Evolutionary conservation across 2,329 filamentous ascomycete species (phyloP).

Genomic region (Phyllosticta citrichinensis): DNA sequence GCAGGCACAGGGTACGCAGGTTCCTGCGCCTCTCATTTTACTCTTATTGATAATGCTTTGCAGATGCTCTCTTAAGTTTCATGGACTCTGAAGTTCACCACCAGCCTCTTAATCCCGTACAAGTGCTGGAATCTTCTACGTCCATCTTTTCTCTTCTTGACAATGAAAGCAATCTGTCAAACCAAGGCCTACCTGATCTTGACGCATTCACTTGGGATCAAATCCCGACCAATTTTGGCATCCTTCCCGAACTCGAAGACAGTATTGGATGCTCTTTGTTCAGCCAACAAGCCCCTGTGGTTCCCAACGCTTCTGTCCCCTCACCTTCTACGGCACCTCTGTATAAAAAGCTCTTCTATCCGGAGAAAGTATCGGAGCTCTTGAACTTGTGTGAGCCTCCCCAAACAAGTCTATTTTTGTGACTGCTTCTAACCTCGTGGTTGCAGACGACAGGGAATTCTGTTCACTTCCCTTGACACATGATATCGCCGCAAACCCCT

Average conservation of each 20-base stretch:
- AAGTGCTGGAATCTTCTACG: background rate
- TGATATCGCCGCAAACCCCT: background rate
- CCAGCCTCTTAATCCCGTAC: background rate
- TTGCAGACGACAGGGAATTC: background rate
- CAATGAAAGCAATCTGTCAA: background rate
- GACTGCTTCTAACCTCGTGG: background rate
- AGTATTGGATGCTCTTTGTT: background rate
- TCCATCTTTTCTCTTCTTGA: background rate
- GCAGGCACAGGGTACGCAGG: background rate
- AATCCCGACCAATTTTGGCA: background rate
- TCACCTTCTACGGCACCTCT: background rate
- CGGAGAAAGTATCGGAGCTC: background rate
- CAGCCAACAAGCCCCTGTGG: background rate
- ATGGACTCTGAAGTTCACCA: background rate
- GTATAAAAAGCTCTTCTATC: background rate
- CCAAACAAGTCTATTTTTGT: background rate
- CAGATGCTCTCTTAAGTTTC: background rate
- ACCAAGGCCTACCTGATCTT: background rate
- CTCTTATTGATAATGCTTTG: background rate
- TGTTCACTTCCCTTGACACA: background rate
- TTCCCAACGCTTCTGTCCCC: background rate
- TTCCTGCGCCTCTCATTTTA: background rate
- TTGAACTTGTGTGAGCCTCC: background rate
- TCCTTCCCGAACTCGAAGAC: background rate
- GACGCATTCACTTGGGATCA: background rate